These are phyloP conservation scores for Hebeloma cylindrosporum DNA, from an alignment of 768 basidiomycete species.

Conservation along the genomic window DNA sequence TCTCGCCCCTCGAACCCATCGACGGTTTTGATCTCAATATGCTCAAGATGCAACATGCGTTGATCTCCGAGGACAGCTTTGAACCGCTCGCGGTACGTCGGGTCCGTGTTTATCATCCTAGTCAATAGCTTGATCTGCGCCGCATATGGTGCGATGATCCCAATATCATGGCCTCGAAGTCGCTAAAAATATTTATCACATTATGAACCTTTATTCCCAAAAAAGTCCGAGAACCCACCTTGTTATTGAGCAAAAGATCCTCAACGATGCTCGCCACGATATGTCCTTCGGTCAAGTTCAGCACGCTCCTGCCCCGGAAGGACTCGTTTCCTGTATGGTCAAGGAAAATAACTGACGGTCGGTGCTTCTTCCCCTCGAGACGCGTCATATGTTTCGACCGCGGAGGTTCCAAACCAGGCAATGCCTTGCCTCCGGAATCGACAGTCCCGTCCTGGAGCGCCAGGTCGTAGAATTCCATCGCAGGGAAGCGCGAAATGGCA, in stretches of 20 bases:
- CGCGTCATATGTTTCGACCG: conserved; percentile 48
- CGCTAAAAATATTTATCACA: conserved; percentile 33
- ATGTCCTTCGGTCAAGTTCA: conserved; percentile 76
- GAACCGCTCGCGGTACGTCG: conserved; percentile 54
- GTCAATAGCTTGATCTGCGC: conserved; percentile 80
- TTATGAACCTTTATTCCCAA: conserved; percentile 9
- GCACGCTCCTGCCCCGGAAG: conserved; percentile 65
- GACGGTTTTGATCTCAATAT: conserved; percentile 88
- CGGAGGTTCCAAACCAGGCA: conserved; percentile 59
- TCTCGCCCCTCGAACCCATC: conserved; percentile 95
- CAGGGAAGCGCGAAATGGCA: conserved; percentile 83
- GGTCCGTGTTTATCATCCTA: conserved; percentile 61
- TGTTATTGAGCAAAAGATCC: conserved; percentile 75
- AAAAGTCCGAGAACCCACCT: conserved; percentile 43
- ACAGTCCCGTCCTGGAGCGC: conserved; percentile 76
- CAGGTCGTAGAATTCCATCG: conserved; percentile 76
- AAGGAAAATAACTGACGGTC: conserved; percentile 74
- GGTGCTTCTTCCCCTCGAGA: conserved; percentile 9
- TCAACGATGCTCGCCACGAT: conserved; percentile 80
- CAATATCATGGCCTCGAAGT: conserved; percentile 75
- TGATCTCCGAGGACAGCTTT: conserved; percentile 58
- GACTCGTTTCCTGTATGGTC: conserved; percentile 76
- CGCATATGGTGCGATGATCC: conserved; percentile 89
- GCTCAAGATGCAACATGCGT: conserved; percentile 60
- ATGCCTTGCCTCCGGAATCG: conserved; percentile 47